A percentile compares a stretch with the other conserved stretches of the same genome.
Conservation (phyloP, 169 alveolate species). For the Pseudocohnilembus persalinus region DNA sequence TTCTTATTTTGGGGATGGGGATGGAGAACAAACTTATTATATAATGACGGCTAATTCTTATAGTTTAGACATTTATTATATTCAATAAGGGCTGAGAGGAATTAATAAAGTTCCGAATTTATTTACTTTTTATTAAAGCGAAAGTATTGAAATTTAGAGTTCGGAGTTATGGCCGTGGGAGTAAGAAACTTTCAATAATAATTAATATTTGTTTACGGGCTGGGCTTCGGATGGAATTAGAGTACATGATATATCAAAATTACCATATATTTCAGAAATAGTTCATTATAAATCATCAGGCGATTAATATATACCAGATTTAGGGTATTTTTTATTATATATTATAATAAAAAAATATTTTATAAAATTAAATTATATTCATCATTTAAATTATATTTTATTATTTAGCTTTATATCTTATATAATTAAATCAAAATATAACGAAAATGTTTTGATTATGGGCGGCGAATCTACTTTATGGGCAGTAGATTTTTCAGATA, state of each 20-base stretch:
- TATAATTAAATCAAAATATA: background rate
- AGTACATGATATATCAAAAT: background rate
- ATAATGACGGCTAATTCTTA: no score
- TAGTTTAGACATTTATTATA: no score
- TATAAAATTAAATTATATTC: background rate
- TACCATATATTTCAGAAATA: background rate
- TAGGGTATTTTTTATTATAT: background rate
- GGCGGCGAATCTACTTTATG: background rate
- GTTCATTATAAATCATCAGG: no score
- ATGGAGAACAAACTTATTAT: no score
- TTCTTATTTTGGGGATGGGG: no score
- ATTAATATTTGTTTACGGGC: no score
- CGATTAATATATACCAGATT: background rate
- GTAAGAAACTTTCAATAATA: background rate
- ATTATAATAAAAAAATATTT: no score
- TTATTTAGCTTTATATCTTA: background rate
- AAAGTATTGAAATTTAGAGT: background rate
- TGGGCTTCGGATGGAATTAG: background rate
- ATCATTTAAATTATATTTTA: no score
- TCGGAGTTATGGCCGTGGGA: background rate
- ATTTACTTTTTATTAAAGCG: background rate
- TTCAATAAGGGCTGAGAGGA: no score
- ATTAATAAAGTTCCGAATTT: background rate
- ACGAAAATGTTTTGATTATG: background rate
- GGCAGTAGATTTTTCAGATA: background rate